These are phyloP conservation scores for Kwoniella sp. DNA, from an alignment of 768 basidiomycete genomes.

Conservation along the genomic window DNA sequence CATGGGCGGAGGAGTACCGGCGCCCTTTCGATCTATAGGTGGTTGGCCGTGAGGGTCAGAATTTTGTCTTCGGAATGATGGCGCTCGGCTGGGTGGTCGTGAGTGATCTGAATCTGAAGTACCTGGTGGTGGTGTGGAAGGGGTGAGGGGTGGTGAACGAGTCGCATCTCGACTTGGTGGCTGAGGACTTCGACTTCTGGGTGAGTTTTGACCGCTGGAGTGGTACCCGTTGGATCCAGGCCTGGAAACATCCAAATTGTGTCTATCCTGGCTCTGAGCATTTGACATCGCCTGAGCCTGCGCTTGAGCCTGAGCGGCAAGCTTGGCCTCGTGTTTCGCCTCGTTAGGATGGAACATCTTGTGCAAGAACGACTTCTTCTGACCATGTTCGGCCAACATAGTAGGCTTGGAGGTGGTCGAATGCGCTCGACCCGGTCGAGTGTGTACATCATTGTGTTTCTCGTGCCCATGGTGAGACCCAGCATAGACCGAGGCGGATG, in stretches of 20 bases:
- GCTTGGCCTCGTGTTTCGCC: constrained; percentile 27
- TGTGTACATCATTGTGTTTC: constrained; percentile 16
- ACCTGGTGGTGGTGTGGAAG: constrained; percentile 41
- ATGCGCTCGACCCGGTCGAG: constrained; percentile 9
- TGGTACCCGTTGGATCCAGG: constrained; percentile 21
- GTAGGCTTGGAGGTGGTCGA: constrained; percentile 37
- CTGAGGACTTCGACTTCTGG: constrained; percentile 31
- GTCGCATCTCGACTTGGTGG: constrained; percentile 34
- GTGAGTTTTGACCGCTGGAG: constrained; percentile 17
- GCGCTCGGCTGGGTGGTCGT: constrained; percentile 36
- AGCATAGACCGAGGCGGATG: constrained; percentile 19
- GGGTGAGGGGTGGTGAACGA: constrained; percentile 51
- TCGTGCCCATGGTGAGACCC: constrained; percentile 20
- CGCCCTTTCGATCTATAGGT: constrained; percentile 34
- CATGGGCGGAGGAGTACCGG: constrained; percentile 15
- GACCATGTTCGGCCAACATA: constrained; percentile 44
- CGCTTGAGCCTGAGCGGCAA: constrained; percentile 17
- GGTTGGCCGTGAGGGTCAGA: constrained; percentile 47
- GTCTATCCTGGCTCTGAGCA: constrained; percentile 22
- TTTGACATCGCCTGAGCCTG: constrained; percentile 10
- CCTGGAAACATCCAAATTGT: constrained; percentile 36
- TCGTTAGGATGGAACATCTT: constrained; percentile 52
- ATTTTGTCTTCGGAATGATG: constrained; percentile 23
- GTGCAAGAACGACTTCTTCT: constrained; percentile 54
- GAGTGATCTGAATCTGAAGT: constrained; percentile 41